Percentiles rank a stretch among this genome's conserved stretches.
Evolutionary conservation across 192 early-diverging fungal genomes (phyloP).

Genomic region (Entomortierella lignicola): DNA sequence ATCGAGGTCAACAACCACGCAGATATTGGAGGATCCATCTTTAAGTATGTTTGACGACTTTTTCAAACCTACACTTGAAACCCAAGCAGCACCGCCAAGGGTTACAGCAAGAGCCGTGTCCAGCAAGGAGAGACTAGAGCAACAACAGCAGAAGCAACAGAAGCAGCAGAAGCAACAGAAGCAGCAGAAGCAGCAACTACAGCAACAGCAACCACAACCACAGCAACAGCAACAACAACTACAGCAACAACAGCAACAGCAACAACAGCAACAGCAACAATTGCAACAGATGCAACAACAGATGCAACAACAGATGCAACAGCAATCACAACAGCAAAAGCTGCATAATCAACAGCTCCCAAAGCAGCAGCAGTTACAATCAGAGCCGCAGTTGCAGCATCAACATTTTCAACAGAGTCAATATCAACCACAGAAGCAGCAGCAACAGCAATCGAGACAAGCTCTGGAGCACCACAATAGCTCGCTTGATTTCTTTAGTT

Average conservation of each 20-base stretch:
- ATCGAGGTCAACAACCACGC: neutral
- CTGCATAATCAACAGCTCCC: no score
- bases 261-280: conserved; percentile 7
- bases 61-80: conserved; percentile 29
- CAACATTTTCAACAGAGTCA: neutral
- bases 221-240: conserved; percentile 5
- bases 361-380: neutral
- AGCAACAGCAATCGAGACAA: conserved; percentile 10
- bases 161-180: neutral
- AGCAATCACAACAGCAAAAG: no score
- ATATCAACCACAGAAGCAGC: conserved; percentile 8
- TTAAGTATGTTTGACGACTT: conserved; percentile 34
- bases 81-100: neutral
- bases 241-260: neutral
- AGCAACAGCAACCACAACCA: conserved; percentile 8
- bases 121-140: conserved; percentile 1
- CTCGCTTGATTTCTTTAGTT: neutral
- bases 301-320: neutral
- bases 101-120: conserved; percentile 2
- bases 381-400: neutral
- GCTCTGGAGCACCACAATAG: conserved; percentile 1
- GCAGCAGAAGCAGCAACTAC: conserved; percentile 4
- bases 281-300: neutral
- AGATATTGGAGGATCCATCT: conserved; percentile 1
- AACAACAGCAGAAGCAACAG: conserved; percentile 1